Percentiles rank a stretch among this genome's conserved stretches.
phyloP scores from a whole-genome alignment of 352 stramenopile genomes.

The Phytophthora fragariae region DNA sequence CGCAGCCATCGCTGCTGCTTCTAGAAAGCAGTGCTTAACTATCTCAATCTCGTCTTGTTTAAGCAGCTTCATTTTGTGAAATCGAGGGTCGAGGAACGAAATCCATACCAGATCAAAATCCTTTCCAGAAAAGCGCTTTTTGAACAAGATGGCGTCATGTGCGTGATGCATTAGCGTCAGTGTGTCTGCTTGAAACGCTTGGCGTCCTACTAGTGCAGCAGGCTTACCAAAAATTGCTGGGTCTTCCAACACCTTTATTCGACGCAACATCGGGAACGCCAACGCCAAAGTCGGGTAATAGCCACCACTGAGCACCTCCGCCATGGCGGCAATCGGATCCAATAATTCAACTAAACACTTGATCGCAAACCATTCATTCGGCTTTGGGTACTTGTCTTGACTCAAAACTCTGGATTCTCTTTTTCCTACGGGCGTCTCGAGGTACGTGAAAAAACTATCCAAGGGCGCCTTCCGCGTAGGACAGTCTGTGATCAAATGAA shows the following conservation, averaged over 20 bases:
- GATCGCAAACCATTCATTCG: too few relatives aligned
- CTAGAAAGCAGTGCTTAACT: not conserved
- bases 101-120: not conserved
- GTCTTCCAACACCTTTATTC: not conserved
- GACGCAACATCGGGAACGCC: not conserved
- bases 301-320: too few relatives aligned
- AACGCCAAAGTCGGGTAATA: not conserved
- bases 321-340: too few relatives aligned
- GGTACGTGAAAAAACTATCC: too few relatives aligned
- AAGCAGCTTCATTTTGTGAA: not conserved
- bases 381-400: too few relatives aligned
- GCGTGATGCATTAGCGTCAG: not conserved
- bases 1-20: not conserved
- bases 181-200: not conserved
- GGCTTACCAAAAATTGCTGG: not conserved
- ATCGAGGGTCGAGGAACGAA: not conserved
- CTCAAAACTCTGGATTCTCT: too few relatives aligned
- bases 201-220: not conserved
- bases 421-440: too few relatives aligned
- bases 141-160: not conserved
- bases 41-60: not conserved
- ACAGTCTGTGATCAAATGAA: too few relatives aligned
- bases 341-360: too few relatives aligned
- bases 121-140: not conserved
- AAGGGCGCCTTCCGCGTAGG: too few relatives aligned